These are phyloP conservation scores for Yamadazyma laniorum DNA, from an alignment of 805 yeast genomes.

Conservation along the genomic window DNA sequence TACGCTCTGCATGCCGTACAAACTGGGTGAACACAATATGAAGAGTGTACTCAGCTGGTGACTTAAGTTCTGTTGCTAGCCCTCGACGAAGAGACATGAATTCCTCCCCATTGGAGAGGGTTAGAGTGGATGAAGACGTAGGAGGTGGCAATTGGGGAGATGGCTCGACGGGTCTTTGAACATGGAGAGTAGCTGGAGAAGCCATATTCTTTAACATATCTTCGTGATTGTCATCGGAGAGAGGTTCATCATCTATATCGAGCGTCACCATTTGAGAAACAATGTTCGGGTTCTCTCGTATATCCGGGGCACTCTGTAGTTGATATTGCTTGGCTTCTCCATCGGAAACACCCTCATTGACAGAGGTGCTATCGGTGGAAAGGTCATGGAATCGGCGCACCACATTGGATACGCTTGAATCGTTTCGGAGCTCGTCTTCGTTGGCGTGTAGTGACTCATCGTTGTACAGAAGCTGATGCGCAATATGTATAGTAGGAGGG, in stretches of 20 bases:
- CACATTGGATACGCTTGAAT: conserved; percentile 4
- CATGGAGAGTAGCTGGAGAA: conserved; percentile 21
- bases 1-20: conserved; percentile 89
- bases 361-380: conserved; percentile 9
- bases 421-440: conserved; percentile 1
- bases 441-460: background rate
- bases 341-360: conserved; percentile 7
- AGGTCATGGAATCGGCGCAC: conserved; percentile 1
- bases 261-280: background rate
- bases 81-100: conserved; percentile 31
- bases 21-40: conserved; percentile 95
- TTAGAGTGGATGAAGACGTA: conserved; percentile 23
- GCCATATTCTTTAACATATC: conserved; percentile 8
- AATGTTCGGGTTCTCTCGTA: conserved; percentile 12
- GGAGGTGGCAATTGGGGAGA: conserved; percentile 41
- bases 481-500: background rate
- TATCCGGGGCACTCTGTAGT: conserved; percentile 16
- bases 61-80: conserved; percentile 55
- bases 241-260: background rate
- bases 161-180: conserved; percentile 21
- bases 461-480: background rate
- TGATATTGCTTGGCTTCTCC: conserved; percentile 13
- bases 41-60: conserved; percentile 86
- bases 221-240: conserved; percentile 3
- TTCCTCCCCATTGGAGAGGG: conserved; percentile 34